Conservation (phyloP, 768 basidiomycete species). For the Rhodosporidiobolus odoratus region DNA sequence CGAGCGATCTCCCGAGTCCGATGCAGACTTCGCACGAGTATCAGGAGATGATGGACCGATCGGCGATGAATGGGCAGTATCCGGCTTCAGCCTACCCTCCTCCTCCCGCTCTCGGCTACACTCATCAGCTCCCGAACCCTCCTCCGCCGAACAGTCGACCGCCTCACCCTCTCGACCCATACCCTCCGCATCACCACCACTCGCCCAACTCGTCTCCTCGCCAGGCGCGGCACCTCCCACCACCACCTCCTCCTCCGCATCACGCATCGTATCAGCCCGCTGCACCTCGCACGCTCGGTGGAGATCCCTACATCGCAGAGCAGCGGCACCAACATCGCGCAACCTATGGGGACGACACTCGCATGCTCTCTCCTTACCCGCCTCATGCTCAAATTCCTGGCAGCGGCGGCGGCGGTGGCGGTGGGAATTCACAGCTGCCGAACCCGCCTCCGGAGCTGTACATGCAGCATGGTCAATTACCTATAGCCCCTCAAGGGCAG, state of each 20-base stretch:
- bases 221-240: constrained; percentile 9
- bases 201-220: constrained; percentile 9
- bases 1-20: constrained; percentile 8
- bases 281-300: constrained; percentile 9
- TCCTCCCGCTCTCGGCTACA: constrained; percentile 27
- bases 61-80: constrained; percentile 5
- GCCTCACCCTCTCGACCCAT: constrained; percentile 27
- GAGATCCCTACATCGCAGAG: constrained; percentile 12
- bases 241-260: constrained; percentile 4
- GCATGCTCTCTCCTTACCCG: neutral
- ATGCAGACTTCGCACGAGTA: constrained; percentile 22
- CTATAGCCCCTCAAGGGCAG: no score
- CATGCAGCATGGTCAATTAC: constrained; percentile 6
- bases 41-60: constrained; percentile 29
- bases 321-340: neutral
- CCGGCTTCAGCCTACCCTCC: constrained; percentile 9
- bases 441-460: constrained; percentile 24
- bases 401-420: neutral
- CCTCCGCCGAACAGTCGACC: neutral
- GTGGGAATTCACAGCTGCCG: neutral
- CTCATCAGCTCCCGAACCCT: constrained; percentile 11
- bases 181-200: constrained; percentile 17
- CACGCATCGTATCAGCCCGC: neutral
- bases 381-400: neutral
- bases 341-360: constrained; percentile 6